A percentile compares a stretch with the other conserved stretches of the same genome.
Conservation (phyloP, 2,329 filamentous ascomycete genomes). For the Curvularia hawaiiensis region DNA sequence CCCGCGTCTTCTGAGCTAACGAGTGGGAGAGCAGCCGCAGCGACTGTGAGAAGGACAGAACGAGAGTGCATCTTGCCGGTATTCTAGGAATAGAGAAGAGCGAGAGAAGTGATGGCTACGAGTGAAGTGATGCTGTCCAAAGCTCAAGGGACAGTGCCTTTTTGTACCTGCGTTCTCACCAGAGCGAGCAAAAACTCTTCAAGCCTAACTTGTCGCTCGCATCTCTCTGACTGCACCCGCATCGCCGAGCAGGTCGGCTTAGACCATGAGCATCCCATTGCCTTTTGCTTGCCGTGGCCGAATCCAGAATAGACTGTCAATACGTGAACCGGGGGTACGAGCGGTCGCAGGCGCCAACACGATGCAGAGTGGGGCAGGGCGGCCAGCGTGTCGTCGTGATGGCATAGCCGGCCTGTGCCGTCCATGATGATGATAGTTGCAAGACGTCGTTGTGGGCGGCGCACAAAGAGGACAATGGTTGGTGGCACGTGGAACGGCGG, state of each 20-base stretch:
- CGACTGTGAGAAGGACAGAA: conserved; percentile 28
- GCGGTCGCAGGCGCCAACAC: conserved; percentile 22
- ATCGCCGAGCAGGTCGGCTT: conserved; percentile 12
- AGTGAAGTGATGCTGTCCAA: conserved; percentile 5
- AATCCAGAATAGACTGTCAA: conserved; percentile 15
- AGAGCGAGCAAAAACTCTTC: conserved; percentile 17
- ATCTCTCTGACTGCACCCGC: conserved; percentile 6
- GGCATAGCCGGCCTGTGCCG: conserved; percentile 15
- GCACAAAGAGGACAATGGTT: conserved; percentile 8
- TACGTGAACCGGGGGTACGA: conserved; percentile 22
- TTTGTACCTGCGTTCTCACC: conserved; percentile 21
- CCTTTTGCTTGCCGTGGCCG: conserved; percentile 15
- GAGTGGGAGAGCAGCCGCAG: conserved; percentile 33
- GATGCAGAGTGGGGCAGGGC: conserved; percentile 17
- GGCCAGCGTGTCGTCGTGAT: conserved; percentile 21
- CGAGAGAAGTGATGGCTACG: conserved; percentile 6
- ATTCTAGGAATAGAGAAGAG: conserved; percentile 7
- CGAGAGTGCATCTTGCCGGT: conserved; percentile 31
- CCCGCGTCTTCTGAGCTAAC: conserved; percentile 25
- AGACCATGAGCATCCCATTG: conserved; percentile 19
- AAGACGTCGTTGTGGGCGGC: conserved; percentile 1
- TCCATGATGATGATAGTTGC: conserved; percentile 15
- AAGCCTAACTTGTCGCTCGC: conserved; percentile 15
- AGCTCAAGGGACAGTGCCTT: conserved; percentile 21
- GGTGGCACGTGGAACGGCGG: conserved; percentile 13